Percentiles rank a stretch among this genome's conserved stretches.
These are phyloP conservation scores for Kwoniella dejecticola DNA, from an alignment of 768 basidiomycete species.

Conservation along the genomic window DNA sequence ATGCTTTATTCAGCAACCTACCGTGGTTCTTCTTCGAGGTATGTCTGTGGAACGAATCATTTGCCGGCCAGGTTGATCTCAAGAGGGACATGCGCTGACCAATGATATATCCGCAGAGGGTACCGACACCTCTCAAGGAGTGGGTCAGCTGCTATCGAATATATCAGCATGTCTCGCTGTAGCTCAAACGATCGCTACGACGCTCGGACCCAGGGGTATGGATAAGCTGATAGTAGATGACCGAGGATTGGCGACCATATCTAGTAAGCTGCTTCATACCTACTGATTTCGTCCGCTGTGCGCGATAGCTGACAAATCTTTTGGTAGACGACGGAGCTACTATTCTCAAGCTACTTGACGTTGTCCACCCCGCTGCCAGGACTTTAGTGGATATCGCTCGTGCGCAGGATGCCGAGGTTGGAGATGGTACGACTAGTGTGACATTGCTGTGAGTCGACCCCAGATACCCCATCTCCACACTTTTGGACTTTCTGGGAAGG, in stretches of 20 bases:
- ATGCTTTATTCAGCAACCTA: constrained; percentile 73
- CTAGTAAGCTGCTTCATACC: constrained; percentile 58
- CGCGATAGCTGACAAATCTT: neutral
- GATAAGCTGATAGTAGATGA: constrained; percentile 95
- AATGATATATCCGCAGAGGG: constrained; percentile 63
- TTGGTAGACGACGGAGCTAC: constrained; percentile 85
- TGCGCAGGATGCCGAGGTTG: constrained; percentile 98
- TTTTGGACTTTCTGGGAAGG: neutral
- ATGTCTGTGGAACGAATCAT: constrained; percentile 5
- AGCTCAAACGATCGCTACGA: constrained; percentile 84
- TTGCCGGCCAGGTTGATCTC: neutral
- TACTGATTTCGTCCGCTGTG: neutral
- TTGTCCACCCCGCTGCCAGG: constrained; percentile 95
- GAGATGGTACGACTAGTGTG: constrained; percentile 97
- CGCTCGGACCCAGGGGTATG: constrained; percentile 98
- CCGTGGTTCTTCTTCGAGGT: constrained; percentile 83
- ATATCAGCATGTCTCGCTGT: constrained; percentile 96
- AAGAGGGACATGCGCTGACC: neutral
- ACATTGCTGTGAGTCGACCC: constrained; percentile 65
- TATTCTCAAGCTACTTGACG: constrained; percentile 93
- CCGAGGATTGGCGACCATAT: constrained; percentile 95
- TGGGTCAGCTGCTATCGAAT: constrained; percentile 86
- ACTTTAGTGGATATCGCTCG: constrained; percentile 98
- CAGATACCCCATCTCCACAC: too few species aligned
- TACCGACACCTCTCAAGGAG: constrained; percentile 94